Evolutionary conservation across 495 filamentous ascomycete species (phyloP).

Genomic region (Xylaria intraflava): DNA sequence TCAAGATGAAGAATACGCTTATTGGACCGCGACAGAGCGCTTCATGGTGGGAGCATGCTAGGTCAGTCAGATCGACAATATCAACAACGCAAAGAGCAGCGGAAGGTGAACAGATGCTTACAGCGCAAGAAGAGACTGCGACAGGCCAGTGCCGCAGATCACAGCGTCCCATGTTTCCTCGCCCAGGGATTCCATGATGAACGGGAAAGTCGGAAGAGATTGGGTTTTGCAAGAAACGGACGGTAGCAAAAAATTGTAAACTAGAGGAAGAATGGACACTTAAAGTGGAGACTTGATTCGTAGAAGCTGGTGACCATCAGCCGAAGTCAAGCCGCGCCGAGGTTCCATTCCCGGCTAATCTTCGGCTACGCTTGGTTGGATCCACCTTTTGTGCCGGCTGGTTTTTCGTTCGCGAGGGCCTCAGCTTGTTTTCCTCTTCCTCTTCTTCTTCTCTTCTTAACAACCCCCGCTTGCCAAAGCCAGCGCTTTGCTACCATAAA

Average conservation of each 20-base stretch:
- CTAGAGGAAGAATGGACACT: constrained; percentile 25
- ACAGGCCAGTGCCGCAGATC: constrained; percentile 81
- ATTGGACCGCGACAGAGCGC: constrained; percentile 83
- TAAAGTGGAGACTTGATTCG: constrained; percentile 13
- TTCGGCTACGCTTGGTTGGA: background rate
- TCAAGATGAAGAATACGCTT: constrained; percentile 93
- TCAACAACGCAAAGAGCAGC: constrained; percentile 8
- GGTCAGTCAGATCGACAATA: constrained; percentile 55
- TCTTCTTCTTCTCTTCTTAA: constrained; percentile 27
- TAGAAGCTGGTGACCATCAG: too few relatives aligned
- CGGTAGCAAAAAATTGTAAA: constrained; percentile 32
- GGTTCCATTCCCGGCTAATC: constrained; percentile 1
- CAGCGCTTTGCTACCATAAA: constrained; percentile 28
- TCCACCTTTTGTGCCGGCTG: background rate
- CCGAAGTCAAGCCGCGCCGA: constrained; percentile 17
- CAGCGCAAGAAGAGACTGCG: constrained; percentile 89
- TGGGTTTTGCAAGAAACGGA: background rate
- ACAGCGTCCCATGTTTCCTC: constrained; percentile 86
- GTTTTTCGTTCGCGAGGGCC: background rate
- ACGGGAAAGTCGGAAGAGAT: constrained; percentile 22
- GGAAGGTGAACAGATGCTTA: constrained; percentile 42
- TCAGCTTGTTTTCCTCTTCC: constrained; percentile 18
- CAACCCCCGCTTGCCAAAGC: constrained; percentile 48
- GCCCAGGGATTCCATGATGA: constrained; percentile 69
- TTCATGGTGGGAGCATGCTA: constrained; percentile 49